Percentiles rank a stretch among this genome's conserved stretches.
phyloP scores from a whole-genome alignment of 208 protist species.

The Wallacemonas collosoma region DNA sequence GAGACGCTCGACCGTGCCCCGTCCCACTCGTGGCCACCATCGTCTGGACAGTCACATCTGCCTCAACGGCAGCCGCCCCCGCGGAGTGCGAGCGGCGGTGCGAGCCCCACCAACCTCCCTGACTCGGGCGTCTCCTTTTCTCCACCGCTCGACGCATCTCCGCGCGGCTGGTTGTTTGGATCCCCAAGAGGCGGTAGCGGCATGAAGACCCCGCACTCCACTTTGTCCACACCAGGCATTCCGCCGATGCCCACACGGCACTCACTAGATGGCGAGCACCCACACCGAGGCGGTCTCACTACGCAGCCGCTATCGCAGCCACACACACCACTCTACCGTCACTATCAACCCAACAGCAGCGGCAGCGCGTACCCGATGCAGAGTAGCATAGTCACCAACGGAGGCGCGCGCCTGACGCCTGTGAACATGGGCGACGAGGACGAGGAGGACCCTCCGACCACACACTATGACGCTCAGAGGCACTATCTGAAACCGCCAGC shows the following conservation, averaged over 20 bases:
- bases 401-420: background rate
- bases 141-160: background rate
- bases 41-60: too few relatives aligned
- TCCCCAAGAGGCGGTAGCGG: background rate
- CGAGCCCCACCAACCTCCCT: background rate
- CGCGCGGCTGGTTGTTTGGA: background rate
- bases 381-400: background rate
- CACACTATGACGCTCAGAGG: constrained; percentile 13
- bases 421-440: constrained; percentile 5
- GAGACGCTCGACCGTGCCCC: background rate
- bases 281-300: background rate
- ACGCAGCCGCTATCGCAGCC: background rate
- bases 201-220: constrained; percentile 2
- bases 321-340: background rate
- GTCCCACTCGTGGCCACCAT: too few relatives aligned
- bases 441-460: constrained; percentile 15
- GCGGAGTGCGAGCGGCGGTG: background rate
- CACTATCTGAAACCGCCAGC: constrained; percentile 14
- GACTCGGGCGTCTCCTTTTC: too few relatives aligned
- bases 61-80: too few relatives aligned
- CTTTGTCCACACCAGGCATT: background rate
- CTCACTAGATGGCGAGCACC: background rate
- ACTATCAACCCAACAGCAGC: too few relatives aligned
- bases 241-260: background rate
- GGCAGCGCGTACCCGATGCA: too few relatives aligned